Base-by-base conservation (phyloP, 2,329 filamentous ascomycete species). In the Cladophialophora immunda region DNA sequence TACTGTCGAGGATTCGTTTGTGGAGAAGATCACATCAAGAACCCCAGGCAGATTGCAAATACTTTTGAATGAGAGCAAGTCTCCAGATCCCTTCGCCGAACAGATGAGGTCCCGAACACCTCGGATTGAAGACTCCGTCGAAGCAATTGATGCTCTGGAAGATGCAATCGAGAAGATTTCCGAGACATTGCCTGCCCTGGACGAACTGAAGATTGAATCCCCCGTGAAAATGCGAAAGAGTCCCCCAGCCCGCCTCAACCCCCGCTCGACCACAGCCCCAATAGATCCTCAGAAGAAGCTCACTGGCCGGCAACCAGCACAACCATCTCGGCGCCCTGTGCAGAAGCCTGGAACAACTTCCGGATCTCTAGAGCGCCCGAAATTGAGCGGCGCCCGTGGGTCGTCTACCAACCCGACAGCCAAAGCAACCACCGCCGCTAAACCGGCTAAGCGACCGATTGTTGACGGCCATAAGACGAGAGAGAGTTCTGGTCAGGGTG, bases 71-170 rank as follows among this genome's bases (percentile, higher is more conserved):
- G 61, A 38, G 27, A 58, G 13, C 9, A 34, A 32, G 2, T 58
- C 64, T 19, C 45, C 65, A 4, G 63, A 73, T n/a, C 73, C 68
- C 2, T 72, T 72, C 45, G 55, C 67, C 36, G 67, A 73, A 13
- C 60, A 68, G 9, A 72, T 69, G 30, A 68, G 54, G 25, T 64
- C 68, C 17, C 70, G 70, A 41, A 70, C 69, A 32, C 70, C 71
- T 55, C 69, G 73, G 29, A 75, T 76, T 30, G 81, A 84, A 68
- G 79, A 83, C 65, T 82, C 83, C 2, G 81, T 86, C 32, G 80
- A 81, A 62, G 84, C 82, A 4, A 77, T 85, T 38, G 84, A 86
- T 70, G 81, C 79, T 2, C 77, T 85, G 7, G 83, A 86, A 64
- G 83, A 86, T 62, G 83, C 81, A 7, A 77, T 86, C 1, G 83